Evolutionary conservation across 768 basidiomycete genomes (phyloP).

Genomic region (Panaeolus papilionaceus): DNA sequence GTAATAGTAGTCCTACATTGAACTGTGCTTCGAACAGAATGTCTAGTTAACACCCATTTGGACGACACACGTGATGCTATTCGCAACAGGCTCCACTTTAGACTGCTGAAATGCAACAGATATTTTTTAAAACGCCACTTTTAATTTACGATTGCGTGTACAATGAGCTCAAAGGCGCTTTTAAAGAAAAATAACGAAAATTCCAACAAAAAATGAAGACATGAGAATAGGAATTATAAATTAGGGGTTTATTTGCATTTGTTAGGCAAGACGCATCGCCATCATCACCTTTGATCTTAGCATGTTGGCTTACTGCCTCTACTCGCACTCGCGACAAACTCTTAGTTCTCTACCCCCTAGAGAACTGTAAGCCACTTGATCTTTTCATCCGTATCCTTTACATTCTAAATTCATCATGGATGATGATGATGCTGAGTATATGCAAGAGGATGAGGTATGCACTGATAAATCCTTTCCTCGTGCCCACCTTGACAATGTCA

Average conservation of each 20-base stretch:
- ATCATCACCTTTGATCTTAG: conserved; percentile 1
- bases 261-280: conserved; percentile 19
- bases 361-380: background rate
- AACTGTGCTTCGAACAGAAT: background rate
- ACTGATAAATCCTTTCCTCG: background rate
- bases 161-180: background rate
- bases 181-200: background rate
- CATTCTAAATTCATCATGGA: conserved; percentile 59
- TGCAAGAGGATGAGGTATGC: conserved; percentile 87
- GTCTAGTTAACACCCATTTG: background rate
- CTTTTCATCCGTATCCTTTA: background rate
- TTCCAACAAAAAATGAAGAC: background rate
- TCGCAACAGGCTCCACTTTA: background rate
- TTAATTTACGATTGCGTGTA: background rate
- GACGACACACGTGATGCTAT: conserved; percentile 1
- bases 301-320: background rate
- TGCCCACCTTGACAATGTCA: conserved; percentile 14
- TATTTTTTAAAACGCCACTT: background rate
- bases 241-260: conserved; percentile 18
- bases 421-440: conserved; percentile 94
- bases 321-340: background rate
- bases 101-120: background rate
- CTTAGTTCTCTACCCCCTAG: background rate
- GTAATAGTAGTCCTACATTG: background rate
- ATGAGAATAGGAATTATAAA: background rate